These are phyloP conservation scores for Colletotrichum echinochloae DNA, from an alignment of 2,329 filamentous ascomycete genomes.

Conservation along the genomic window DNA sequence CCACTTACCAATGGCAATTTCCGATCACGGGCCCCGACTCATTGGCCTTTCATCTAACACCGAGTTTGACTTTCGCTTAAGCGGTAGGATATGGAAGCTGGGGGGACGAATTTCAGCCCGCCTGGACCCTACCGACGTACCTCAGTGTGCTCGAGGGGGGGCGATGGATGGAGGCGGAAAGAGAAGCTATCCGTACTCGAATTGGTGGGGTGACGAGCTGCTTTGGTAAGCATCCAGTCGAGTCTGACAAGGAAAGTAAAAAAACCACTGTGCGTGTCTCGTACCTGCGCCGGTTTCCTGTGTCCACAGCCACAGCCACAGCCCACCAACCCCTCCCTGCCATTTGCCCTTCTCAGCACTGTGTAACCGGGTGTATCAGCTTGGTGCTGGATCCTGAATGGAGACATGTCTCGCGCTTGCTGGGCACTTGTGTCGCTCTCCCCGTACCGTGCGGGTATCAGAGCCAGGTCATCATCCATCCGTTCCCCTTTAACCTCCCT, in stretches of 20 bases:
- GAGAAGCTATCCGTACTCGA: slow-evolving; percentile 15
- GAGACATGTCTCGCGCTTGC: not conserved
- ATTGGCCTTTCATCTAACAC: not conserved
- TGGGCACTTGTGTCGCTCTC: slow-evolving; percentile 31
- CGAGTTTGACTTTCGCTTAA: slow-evolving; percentile 11
- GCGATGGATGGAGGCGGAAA: no score
- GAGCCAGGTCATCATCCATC: slow-evolving; percentile 29
- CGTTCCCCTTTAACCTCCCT: not conserved
- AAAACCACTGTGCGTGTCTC: slow-evolving; percentile 32
- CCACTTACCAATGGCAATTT: not conserved
- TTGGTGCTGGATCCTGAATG: not conserved
- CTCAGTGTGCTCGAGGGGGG: no score
- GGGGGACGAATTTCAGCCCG: not conserved
- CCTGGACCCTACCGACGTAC: no score
- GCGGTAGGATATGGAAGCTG: not conserved
- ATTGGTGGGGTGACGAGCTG: slow-evolving; percentile 13
- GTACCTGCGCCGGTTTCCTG: slow-evolving; percentile 24
- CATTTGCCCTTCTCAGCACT: slow-evolving; percentile 3
- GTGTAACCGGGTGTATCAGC: not conserved
- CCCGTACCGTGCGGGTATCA: slow-evolving; percentile 35
- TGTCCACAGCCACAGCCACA: slow-evolving; percentile 23
- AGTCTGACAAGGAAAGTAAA: not conserved
- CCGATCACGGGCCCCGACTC: not conserved
- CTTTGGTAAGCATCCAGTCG: slow-evolving; percentile 24
- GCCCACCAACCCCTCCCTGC: not conserved